phyloP scores from a whole-genome alignment of 1,139 yeast species.

The Suzukiozyma palmioleophila region DNA sequence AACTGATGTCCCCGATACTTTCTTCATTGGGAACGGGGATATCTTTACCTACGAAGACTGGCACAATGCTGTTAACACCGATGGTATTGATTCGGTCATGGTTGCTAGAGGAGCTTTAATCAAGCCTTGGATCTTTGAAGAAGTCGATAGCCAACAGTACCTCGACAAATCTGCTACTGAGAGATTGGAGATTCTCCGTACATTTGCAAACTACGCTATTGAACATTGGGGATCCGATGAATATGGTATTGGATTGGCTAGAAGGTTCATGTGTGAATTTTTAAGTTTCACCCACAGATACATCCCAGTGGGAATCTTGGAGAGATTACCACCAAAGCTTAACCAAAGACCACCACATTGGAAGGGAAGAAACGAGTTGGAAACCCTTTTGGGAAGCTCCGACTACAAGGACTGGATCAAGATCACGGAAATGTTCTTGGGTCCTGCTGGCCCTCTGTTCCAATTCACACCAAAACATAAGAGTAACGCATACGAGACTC shows the following conservation, averaged over 20 bases:
- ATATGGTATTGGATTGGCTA: conserved; percentile 81
- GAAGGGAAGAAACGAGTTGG: conserved; percentile 92
- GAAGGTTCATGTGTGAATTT: conserved; percentile 92
- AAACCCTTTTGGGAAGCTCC: conserved; percentile 78
- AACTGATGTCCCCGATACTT: conserved; percentile 45
- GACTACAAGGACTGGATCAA: conserved; percentile 95
- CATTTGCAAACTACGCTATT: conserved; percentile 73
- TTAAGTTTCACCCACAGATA: conserved; percentile 91
- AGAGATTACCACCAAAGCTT: conserved; percentile 78
- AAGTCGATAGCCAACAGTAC: conserved; percentile 82
- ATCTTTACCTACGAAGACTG: conserved; percentile 84
- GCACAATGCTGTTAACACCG: conserved; percentile 66
- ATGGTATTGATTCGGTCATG: conserved; percentile 89
- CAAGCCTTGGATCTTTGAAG: conserved; percentile 99
- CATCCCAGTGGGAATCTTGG: conserved; percentile 90
- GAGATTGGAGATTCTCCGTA: conserved; percentile 68
- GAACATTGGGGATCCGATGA: conserved; percentile 99
- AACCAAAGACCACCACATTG: conserved; percentile 94
- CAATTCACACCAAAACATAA: conserved; percentile 90
- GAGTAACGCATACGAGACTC: conserved; percentile 65
- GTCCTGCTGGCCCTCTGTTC: conserved; percentile 73
- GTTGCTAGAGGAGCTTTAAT: conserved; percentile 97
- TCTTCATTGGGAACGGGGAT: conserved; percentile 90
- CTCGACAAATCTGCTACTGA: conserved; percentile 88
- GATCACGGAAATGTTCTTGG: conserved; percentile 92